Base-by-base conservation (phyloP, 2,329 filamentous ascomycete species). In the Monosporascus sp. region DNA sequence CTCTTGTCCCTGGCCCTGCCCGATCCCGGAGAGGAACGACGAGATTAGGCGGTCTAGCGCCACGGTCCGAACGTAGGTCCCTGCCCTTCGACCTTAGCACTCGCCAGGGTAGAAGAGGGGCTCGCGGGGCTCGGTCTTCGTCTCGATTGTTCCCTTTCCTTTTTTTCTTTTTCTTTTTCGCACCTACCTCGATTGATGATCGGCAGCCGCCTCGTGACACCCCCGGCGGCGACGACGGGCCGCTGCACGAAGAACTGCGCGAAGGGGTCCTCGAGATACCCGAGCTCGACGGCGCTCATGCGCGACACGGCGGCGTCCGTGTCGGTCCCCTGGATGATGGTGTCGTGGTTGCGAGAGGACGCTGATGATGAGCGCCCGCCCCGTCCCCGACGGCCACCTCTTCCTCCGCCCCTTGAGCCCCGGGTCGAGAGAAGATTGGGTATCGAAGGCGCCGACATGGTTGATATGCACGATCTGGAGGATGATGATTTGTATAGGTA, bases 61-160 rank as follows among this genome's bases (percentile, higher is more conserved):
- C 5, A 80, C 82, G 8, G 92, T 97, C 56, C 94, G 85, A 22
- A 92, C 87, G 65, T 97, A 97, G n/a, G 93, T 97, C 50, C 91
- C 91, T 93, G 60, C 53, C 20, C 20, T 46, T 59, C 44, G 17
- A 51, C 52, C 53, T 62, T 57, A 65, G 61, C 62, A 62, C 55
- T 55, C 52, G 56, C 50, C 58, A 54, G 50, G 56, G 54, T 51
- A 34, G 31, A 34, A 48, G 41, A 48, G 48, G 36, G 53, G 50
- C 47, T 49, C 25, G 49, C 34, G 31, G 9, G 5, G 31, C 14
- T 14, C 31, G 31, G 31, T 34, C 31, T 34, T 34, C 31, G 31
- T 34, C 31, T 34, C 6, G 31, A 5, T 9, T 27, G 25, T 27
- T 27, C 25, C 25, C 3, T 27, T 27, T 5, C 11, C 6, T 34